A percentile compares a stretch with the other conserved stretches of the same genome.
These are phyloP conservation scores for Ogataea sp. DNA, from an alignment of 805 yeast genomes.

Conservation along the genomic window DNA sequence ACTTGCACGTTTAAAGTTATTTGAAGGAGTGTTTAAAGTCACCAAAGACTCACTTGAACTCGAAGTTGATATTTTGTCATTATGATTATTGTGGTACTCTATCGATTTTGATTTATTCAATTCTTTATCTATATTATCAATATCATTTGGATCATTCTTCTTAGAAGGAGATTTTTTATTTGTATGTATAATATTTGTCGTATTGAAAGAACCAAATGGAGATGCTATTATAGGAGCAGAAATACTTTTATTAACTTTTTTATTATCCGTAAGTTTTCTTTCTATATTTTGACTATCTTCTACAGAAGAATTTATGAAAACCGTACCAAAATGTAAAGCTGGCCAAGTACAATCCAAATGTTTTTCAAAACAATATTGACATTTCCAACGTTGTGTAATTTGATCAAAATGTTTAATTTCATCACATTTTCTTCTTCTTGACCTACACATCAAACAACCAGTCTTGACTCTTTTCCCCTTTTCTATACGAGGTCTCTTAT, in stretches of 20 bases:
- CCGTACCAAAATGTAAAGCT: conserved; percentile 5
- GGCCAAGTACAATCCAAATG: conserved; percentile 6
- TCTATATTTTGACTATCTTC: conserved; percentile 5
- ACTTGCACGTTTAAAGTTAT: too few relatives aligned
- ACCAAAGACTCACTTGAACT: neutral
- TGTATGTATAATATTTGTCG: too few relatives aligned
- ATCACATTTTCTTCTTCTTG: conserved; percentile 8
- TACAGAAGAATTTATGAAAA: conserved; percentile 4
- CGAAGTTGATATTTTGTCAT: too few relatives aligned
- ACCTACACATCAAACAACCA: conserved; percentile 7
- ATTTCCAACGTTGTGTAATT: conserved; percentile 4
- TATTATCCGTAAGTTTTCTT: neutral
- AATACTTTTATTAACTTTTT: neutral
- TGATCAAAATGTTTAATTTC: conserved; percentile 5
- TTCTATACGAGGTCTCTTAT: neutral
- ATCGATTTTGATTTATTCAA: too few relatives aligned
- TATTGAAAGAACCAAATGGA: too few relatives aligned
- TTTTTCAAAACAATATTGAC: conserved; percentile 4
- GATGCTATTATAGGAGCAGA: too few relatives aligned
- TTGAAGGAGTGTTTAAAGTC: neutral
- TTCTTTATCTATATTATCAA: too few relatives aligned
- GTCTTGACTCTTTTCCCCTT: conserved; percentile 5
- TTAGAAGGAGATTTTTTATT: too few relatives aligned
- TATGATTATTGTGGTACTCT: neutral
- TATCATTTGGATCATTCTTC: too few relatives aligned